Conservation (phyloP, 2,329 filamentous ascomycete species). For the Ophiostoma perfectum region DNA sequence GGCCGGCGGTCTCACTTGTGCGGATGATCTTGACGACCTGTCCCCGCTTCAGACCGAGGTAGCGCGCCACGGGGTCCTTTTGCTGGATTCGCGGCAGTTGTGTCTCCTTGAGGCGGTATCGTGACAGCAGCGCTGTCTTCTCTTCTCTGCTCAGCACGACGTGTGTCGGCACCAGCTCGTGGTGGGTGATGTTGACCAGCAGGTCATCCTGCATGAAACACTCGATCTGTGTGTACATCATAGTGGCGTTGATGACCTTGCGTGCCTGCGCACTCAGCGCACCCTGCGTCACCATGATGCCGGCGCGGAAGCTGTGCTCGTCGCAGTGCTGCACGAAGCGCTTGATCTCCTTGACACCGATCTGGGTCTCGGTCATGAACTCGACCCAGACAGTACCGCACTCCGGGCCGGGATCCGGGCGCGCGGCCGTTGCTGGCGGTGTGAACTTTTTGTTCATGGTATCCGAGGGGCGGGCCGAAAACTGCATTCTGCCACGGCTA, state of each 20-base stretch:
- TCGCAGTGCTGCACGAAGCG: constrained; percentile 78
- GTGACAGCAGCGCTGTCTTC: constrained; percentile 75
- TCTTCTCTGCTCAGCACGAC: constrained; percentile 85
- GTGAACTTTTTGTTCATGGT: constrained; percentile 83
- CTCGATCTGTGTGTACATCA: constrained; percentile 75
- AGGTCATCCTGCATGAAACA: constrained; percentile 94
- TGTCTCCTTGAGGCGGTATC: constrained; percentile 95
- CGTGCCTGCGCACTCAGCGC: constrained; percentile 80
- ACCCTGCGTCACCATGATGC: constrained; percentile 81
- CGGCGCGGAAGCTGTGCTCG: constrained; percentile 76
- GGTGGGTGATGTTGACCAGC: constrained; percentile 95
- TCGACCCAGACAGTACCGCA: constrained; percentile 90
- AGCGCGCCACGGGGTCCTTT: constrained; percentile 87
- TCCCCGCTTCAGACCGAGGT: constrained; percentile 81
- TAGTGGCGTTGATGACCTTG: constrained; percentile 75
- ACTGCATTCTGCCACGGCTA: constrained; percentile 78
- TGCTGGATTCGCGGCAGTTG: constrained; percentile 89
- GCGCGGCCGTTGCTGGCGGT: constrained; percentile 59
- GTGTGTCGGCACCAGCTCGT: constrained; percentile 93
- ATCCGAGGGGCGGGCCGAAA: constrained; percentile 78
- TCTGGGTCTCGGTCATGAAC: constrained; percentile 70
- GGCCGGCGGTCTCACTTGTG: constrained; percentile 87
- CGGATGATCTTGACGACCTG: constrained; percentile 99
- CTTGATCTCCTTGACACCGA: constrained; percentile 91
- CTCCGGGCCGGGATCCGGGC: constrained; percentile 65